phyloP scores from a whole-genome alignment of 106 monocot genomes.

The Acorus gramineus region DNA sequence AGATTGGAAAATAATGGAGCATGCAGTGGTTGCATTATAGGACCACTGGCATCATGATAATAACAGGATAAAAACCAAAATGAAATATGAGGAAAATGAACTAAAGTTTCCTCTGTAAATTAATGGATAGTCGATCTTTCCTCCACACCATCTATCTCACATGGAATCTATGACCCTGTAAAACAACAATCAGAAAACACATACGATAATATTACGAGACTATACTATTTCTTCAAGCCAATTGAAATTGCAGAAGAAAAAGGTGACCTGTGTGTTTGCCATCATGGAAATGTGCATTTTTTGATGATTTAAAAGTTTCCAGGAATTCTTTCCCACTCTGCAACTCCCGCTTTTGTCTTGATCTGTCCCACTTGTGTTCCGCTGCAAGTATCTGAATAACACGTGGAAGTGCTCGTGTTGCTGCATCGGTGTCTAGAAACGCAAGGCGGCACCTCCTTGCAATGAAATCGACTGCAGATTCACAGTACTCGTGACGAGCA shows the following conservation, averaged over 20 bases:
- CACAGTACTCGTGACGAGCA: slow-evolving; percentile 88
- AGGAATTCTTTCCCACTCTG: slow-evolving; percentile 65
- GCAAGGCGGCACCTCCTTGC: slow-evolving; percentile 83
- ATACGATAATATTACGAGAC: too few relatives aligned
- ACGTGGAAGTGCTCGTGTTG: slow-evolving; percentile 69
- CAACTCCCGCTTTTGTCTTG: slow-evolving; percentile 70
- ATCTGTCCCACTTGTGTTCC: slow-evolving; percentile 83
- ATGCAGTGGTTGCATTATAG: too few relatives aligned
- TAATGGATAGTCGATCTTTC: too few relatives aligned
- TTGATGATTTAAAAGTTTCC: slow-evolving; percentile 96
- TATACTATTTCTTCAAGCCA: too few relatives aligned
- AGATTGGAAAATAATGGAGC: too few relatives aligned
- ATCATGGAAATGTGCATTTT: slow-evolving; percentile 87
- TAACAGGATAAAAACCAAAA: too few relatives aligned
- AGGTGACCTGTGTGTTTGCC: slow-evolving; percentile 49
- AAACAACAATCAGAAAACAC: too few relatives aligned
- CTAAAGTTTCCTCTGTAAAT: too few relatives aligned
- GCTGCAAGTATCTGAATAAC: slow-evolving; percentile 70
- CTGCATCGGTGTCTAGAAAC: slow-evolving; percentile 95
- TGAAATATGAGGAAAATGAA: too few relatives aligned
- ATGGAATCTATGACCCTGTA: too few relatives aligned
- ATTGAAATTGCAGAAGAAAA: not conserved
- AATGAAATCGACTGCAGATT: slow-evolving; percentile 85
- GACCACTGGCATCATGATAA: too few relatives aligned
- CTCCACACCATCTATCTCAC: too few relatives aligned